A percentile compares a stretch with the other conserved stretches of the same genome.
phyloP scores from a whole-genome alignment of 768 basidiomycete species.

The Tulasnella sp. region DNA sequence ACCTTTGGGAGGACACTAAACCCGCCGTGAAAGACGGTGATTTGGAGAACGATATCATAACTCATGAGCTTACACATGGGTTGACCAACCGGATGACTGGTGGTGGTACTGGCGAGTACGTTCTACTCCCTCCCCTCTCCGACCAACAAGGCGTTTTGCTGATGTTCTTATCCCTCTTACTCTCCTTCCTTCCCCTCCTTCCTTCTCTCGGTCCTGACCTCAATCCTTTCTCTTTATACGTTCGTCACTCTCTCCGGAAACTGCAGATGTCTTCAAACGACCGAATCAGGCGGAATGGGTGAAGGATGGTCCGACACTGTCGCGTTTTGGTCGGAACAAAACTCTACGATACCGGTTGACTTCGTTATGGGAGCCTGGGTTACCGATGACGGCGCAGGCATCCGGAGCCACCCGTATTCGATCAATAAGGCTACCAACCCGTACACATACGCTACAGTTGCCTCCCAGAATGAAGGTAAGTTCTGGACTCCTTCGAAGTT shows the following conservation, averaged over 20 bases:
- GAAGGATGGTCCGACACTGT: slow-evolving; percentile 56
- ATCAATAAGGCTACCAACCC: slow-evolving; percentile 44
- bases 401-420: slow-evolving; percentile 53
- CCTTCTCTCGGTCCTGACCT: too few relatives aligned
- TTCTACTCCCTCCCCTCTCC: slow-evolving; percentile 20
- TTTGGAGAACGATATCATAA: slow-evolving; percentile 35
- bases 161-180: slow-evolving; percentile 29
- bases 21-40: slow-evolving; percentile 42
- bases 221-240: too few relatives aligned
- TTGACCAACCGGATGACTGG: slow-evolving; percentile 41
- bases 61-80: slow-evolving; percentile 34
- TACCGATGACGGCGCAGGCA: slow-evolving; percentile 27
- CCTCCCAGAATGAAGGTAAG: slow-evolving; percentile 33
- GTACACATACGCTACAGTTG: slow-evolving; percentile 37
- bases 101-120: slow-evolving; percentile 24
- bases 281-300: slow-evolving; percentile 58
- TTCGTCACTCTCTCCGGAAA: too few relatives aligned
- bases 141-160: too few relatives aligned
- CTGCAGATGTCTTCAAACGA: slow-evolving; percentile 13
- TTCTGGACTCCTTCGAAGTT: slow-evolving; percentile 25
- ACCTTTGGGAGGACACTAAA: slow-evolving; percentile 14
- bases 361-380: too few relatives aligned
- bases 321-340: slow-evolving; percentile 27
- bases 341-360: slow-evolving; percentile 27
- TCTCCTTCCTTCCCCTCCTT: too few relatives aligned